Conservation (phyloP, 2,329 filamentous ascomycete genomes). For the Elsinoe arachidis region DNA sequence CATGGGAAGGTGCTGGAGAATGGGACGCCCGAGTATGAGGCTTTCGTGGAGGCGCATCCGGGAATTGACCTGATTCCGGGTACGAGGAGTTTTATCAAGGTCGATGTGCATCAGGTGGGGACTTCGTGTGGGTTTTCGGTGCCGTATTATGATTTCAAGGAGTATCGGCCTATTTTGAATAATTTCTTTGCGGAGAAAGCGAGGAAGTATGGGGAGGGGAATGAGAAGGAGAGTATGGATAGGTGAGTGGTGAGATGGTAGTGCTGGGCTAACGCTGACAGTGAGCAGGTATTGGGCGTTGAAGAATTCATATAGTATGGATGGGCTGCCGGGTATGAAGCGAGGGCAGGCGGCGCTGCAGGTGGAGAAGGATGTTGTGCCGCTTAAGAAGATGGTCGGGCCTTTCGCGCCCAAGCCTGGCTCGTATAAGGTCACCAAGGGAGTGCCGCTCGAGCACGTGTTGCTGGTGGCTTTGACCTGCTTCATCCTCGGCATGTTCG, state of each 20-base stretch:
- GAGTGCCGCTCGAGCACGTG: constrained; percentile 1
- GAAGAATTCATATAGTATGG: constrained; percentile 36
- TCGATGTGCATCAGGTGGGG: constrained; percentile 38
- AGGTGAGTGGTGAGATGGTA: constrained; percentile 20
- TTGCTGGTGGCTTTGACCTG: not conserved
- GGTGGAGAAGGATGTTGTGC: constrained; percentile 27
- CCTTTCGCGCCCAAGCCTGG: constrained; percentile 22
- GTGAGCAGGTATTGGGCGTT: constrained; percentile 35
- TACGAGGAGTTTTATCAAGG: constrained; percentile 32
- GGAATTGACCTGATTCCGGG: constrained; percentile 31
- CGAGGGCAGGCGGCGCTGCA: constrained; percentile 30
- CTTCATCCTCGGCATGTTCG: not conserved
- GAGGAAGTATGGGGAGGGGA: constrained; percentile 27
- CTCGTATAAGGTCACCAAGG: not conserved
- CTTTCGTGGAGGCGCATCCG: constrained; percentile 26
- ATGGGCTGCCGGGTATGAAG: constrained; percentile 38
- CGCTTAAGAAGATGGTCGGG: constrained; percentile 38
- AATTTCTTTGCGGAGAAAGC: constrained; percentile 35
- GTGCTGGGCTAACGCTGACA: not conserved
- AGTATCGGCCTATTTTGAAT: constrained; percentile 32
- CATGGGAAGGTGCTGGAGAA: constrained; percentile 31
- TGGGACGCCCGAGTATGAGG: constrained; percentile 27
- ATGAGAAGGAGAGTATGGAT: constrained; percentile 34
- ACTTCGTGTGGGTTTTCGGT: constrained; percentile 37
- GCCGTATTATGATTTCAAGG: constrained; percentile 37